A percentile compares a stretch with the other conserved stretches of the same genome.
Conservation (phyloP, 2,329 filamentous ascomycete genomes). For the Capronia coronata region DNA sequence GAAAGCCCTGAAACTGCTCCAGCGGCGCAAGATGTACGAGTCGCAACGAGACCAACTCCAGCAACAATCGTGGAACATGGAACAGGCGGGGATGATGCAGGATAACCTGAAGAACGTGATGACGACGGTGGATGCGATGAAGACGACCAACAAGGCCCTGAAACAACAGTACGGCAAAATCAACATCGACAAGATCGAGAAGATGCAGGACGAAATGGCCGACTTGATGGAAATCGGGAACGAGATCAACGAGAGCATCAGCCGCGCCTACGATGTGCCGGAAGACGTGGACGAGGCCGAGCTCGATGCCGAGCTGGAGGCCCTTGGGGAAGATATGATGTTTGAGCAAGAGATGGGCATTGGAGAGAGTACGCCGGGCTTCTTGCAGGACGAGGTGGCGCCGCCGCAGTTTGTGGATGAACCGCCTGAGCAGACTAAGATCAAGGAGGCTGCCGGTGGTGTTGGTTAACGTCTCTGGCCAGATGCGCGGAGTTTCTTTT, state of each 20-base stretch:
- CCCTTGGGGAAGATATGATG: conserved; percentile 88
- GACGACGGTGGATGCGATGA: conserved; percentile 96
- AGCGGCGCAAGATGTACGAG: conserved; percentile 92
- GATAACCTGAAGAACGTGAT: conserved; percentile 98
- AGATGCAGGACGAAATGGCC: conserved; percentile 97
- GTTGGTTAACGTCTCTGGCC: conserved; percentile 9
- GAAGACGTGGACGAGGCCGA: conserved; percentile 97
- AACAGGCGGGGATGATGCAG: conserved; percentile 96
- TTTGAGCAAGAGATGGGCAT: conserved; percentile 60
- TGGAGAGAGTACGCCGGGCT: conserved; percentile 64
- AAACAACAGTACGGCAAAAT: conserved; percentile 95
- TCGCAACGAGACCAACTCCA: conserved; percentile 88
- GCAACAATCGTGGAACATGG: conserved; percentile 97
- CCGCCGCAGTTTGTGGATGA: conserved; percentile 89
- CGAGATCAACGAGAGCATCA: conserved; percentile 93
- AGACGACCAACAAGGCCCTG: conserved; percentile 89
- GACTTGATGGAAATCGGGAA: conserved; percentile 96
- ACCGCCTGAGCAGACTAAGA: conserved; percentile 61
- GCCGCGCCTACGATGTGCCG: conserved; percentile 84
- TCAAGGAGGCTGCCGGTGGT: conserved; percentile 61
- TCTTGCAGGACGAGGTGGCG: conserved; percentile 78
- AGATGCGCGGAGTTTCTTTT: background rate
- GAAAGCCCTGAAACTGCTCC: conserved; percentile 88
- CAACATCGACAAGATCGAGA: conserved; percentile 94
- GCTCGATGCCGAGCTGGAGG: conserved; percentile 91